Conservation (phyloP, 2,329 filamentous ascomycete species). For the Westerdykella ornata region DNA sequence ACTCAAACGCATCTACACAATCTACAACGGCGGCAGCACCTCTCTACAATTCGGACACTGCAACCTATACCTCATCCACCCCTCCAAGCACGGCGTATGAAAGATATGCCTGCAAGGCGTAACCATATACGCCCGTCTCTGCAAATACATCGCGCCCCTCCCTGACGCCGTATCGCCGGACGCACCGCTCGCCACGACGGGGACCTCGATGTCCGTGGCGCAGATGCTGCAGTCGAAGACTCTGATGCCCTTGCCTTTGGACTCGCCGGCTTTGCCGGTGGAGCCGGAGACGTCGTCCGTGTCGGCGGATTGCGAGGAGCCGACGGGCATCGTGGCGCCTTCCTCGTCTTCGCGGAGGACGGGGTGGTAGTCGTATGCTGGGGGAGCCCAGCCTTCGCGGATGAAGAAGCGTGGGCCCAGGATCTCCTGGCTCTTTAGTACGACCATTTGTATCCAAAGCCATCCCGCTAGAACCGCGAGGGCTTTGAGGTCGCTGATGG, state of each 20-base stretch:
- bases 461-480: conserved; percentile 63
- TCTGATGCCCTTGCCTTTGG: conserved; percentile 51
- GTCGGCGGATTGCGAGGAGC: conserved; percentile 42
- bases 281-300: conserved; percentile 16
- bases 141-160: conserved; percentile 58
- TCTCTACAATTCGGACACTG: conserved; percentile 96
- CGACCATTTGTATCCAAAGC: conserved; percentile 79
- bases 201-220: conserved; percentile 83
- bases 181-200: conserved; percentile 58
- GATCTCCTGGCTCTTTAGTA: conserved; percentile 74
- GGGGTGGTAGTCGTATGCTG: conserved; percentile 91
- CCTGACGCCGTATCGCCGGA: conserved; percentile 45
- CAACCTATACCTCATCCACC: conserved; percentile 89
- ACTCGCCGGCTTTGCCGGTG: conserved; percentile 33
- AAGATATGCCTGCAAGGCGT: conserved; percentile 96
- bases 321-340: conserved; percentile 69
- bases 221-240: conserved; percentile 92
- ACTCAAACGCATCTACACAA: too few species aligned
- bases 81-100: conserved; percentile 83
- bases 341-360: conserved; percentile 79
- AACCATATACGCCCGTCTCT: conserved; percentile 85
- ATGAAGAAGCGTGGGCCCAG: conserved; percentile 85
- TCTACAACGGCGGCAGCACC: conserved; percentile 72
- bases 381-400: conserved; percentile 58
- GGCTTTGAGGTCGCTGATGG: conserved; percentile 58